Percentiles rank a stretch among this genome's conserved stretches.
Evolutionary conservation across 2,329 filamentous ascomycete species (phyloP).

Genomic region (Clonostachys rhizophaga): DNA sequence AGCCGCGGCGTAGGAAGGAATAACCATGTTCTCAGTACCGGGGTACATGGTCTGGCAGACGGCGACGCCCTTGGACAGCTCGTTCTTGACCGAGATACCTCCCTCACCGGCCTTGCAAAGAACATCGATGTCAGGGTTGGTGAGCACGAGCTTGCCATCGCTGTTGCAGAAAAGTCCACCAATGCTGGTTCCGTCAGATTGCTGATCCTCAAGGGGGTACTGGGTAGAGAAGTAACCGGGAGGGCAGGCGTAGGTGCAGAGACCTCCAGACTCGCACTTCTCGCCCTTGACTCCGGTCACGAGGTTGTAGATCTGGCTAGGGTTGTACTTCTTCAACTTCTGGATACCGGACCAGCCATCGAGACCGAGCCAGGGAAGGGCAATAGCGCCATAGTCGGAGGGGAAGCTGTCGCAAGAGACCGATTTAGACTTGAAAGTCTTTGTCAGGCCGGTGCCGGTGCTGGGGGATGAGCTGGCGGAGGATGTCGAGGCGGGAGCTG

Average conservation of each 20-base stretch:
- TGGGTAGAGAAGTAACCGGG: conserved; percentile 88
- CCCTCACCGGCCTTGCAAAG: conserved; percentile 73
- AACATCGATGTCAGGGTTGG: conserved; percentile 56
- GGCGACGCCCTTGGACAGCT: conserved; percentile 59
- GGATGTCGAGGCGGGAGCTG: conserved; percentile 7
- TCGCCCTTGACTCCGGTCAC: conserved; percentile 57
- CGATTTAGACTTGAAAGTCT: conserved; percentile 70
- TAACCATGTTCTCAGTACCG: conserved; percentile 81
- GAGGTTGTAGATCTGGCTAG: conserved; percentile 58
- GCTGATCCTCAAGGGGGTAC: conserved; percentile 72
- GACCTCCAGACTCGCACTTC: conserved; percentile 55
- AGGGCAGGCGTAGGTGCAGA: conserved; percentile 95
- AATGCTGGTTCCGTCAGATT: conserved; percentile 74
- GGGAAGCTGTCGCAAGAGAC: conserved; percentile 72
- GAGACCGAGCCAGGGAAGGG: conserved; percentile 63
- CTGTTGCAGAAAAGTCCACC: conserved; percentile 80
- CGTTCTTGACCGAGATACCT: conserved; percentile 72
- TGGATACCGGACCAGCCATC: conserved; percentile 81
- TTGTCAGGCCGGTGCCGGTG: conserved; percentile 49
- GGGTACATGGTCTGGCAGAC: conserved; percentile 97
- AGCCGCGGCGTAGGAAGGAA: conserved; percentile 63
- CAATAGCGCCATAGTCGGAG: conserved; percentile 71
- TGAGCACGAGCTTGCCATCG: conserved; percentile 70
- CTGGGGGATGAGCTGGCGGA: conserved; percentile 16
- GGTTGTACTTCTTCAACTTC: conserved; percentile 45